Conservation (phyloP, 768 basidiomycete species). For the Leccinum disarticulatum region DNA sequence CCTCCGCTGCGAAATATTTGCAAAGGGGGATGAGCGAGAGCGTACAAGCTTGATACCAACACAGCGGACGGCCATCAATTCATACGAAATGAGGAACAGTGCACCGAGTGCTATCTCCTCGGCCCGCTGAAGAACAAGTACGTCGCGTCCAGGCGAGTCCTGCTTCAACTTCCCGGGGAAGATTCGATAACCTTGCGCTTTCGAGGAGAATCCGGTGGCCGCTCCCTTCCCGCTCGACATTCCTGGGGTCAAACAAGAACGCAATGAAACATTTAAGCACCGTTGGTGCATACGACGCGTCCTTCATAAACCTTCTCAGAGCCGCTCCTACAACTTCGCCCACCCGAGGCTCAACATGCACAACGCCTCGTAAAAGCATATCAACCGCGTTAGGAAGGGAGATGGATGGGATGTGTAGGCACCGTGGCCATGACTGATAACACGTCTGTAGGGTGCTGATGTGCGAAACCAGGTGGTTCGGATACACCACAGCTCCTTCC, state of each 20-base stretch:
- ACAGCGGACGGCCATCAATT: slow-evolving; percentile 47
- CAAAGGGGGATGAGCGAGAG: slow-evolving; percentile 48
- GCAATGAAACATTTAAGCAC: slow-evolving; percentile 65
- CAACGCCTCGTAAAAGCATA: slow-evolving; percentile 76
- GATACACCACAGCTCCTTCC: slow-evolving; percentile 66
- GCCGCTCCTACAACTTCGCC: slow-evolving; percentile 67
- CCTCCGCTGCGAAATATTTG: slow-evolving; percentile 41
- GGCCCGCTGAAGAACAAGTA: slow-evolving; percentile 45
- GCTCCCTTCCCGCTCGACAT: slow-evolving; percentile 62
- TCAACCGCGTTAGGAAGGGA: slow-evolving; percentile 64
- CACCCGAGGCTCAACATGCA: slow-evolving; percentile 79
- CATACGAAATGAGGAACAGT: slow-evolving; percentile 71
- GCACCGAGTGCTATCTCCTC: slow-evolving; percentile 70
- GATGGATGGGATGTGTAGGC: slow-evolving; percentile 55
- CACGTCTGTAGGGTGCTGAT: slow-evolving; percentile 73
- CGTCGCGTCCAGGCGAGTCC: slow-evolving; percentile 40
- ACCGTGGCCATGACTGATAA: slow-evolving; percentile 85
- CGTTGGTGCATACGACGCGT: slow-evolving; percentile 50
- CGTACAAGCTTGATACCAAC: slow-evolving; percentile 67
- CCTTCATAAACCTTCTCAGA: slow-evolving; percentile 69
- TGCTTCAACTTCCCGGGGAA: slow-evolving; percentile 45
- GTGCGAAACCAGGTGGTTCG: slow-evolving; percentile 54
- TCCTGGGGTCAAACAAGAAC: slow-evolving; percentile 71
- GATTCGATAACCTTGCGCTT: slow-evolving; percentile 58
- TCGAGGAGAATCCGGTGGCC: slow-evolving; percentile 65